These are phyloP conservation scores for Odontarrhena argentea DNA, from an alignment of 345 rosid species.

Conservation along the genomic window DNA sequence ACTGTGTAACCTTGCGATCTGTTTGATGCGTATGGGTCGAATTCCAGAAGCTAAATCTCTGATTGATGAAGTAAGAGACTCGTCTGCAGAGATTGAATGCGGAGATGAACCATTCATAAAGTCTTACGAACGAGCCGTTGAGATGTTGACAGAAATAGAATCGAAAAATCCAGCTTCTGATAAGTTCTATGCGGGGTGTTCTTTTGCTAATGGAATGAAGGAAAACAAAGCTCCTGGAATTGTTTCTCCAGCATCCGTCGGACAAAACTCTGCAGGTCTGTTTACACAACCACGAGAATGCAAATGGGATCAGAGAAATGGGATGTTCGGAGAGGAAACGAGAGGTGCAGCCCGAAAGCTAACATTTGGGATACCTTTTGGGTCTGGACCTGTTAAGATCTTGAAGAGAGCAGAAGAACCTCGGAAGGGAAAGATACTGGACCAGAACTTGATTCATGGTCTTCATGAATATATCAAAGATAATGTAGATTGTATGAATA, in stretches of 20 bases:
- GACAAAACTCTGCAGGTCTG: conserved; percentile 41
- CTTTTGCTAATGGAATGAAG: conserved; percentile 35
- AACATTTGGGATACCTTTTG: conserved; percentile 32
- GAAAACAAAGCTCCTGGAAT: conserved; percentile 33
- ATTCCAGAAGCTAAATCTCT: conserved; percentile 67
- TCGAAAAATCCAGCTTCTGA: conserved; percentile 23
- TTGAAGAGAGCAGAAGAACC: conserved; percentile 20
- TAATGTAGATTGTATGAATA: conserved; percentile 18
- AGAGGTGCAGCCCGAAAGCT: conserved; percentile 42
- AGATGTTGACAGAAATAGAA: conserved; percentile 55
- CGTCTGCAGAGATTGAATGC: conserved; percentile 33
- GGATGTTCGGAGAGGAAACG: conserved; percentile 24
- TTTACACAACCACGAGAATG: conserved; percentile 45
- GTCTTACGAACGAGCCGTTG: conserved; percentile 66
- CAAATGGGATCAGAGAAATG: conserved; percentile 30
- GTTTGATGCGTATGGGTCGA: conserved; percentile 73
- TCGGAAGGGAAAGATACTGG: conserved; percentile 35
- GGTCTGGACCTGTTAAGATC: conserved; percentile 1
- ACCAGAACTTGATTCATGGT: conserved; percentile 37
- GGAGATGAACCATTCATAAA: conserved; percentile 65
- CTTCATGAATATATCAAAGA: conserved; percentile 39
- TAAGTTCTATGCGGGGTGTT: conserved; percentile 34
- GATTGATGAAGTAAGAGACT: conserved; percentile 53
- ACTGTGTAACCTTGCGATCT: conserved; percentile 71
- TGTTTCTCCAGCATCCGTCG: conserved; percentile 33